These are phyloP conservation scores for Fusarium illudens DNA, from an alignment of 2,329 filamentous ascomycete genomes.

Conservation along the genomic window DNA sequence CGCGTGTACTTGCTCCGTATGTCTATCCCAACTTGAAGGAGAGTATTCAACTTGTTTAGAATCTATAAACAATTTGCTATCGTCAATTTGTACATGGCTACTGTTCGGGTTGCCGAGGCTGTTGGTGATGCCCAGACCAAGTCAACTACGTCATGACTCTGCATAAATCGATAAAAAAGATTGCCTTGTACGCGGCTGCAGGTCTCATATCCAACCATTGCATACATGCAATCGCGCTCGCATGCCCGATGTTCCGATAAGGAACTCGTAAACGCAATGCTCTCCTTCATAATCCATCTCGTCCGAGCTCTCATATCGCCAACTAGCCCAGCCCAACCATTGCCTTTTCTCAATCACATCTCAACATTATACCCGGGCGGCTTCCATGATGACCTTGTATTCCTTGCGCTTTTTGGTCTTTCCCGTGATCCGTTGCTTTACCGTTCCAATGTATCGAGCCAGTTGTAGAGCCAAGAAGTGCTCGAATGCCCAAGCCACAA, in stretches of 20 bases:
- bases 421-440: constrained; percentile 65
- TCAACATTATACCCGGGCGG: constrained; percentile 43
- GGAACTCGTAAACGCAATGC: neutral
- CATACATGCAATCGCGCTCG: neutral
- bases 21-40: neutral
- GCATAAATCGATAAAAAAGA: neutral
- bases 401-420: constrained; percentile 81
- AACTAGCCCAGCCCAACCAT: neutral
- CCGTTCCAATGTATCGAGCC: constrained; percentile 71
- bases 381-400: constrained; percentile 83
- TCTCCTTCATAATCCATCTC: constrained; percentile 1
- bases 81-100: neutral
- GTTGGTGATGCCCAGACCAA: constrained; percentile 2
- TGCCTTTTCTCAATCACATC: neutral
- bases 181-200: neutral
- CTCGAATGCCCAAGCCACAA: constrained; percentile 75
- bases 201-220: neutral
- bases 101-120: neutral
- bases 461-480: constrained; percentile 73
- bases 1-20: neutral
- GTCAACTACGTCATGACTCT: constrained; percentile 2
- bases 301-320: neutral
- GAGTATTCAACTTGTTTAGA: neutral
- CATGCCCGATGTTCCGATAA: neutral
- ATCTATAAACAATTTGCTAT: neutral